Evolutionary conservation across 345 rosid species (phyloP), one percentile per base, ranked within the genome.

Genomic region (Aurinia saxatilis): DNA sequence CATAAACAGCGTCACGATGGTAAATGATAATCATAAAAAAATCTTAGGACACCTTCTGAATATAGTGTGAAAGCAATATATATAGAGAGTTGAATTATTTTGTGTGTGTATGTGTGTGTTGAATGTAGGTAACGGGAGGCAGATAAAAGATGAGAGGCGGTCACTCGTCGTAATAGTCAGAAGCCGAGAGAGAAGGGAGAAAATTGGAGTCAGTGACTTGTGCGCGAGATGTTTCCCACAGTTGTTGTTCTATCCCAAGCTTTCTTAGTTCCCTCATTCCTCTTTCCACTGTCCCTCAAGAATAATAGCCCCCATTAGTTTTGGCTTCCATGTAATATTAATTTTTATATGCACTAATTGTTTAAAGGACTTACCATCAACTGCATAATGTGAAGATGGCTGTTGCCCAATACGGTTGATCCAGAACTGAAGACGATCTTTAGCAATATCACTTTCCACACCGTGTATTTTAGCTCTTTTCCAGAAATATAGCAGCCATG

Each of bases 401-500:
- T 85, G 46, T 76, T 84, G 86, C 23, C 81, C 87, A 16, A 79
- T 68, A 7, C 75, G 79, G 63, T 82, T 72, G 49, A 85, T 83
- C 95, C 90, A 87, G 46, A 79, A 76, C 56, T 77, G 86, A 61
- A 89, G 75, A 63, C 84, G 75, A 58, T 89, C 96, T 57, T 81
- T 85, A 18, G 91, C 87, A 38, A 86, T 73, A 67, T 86, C 96
- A 61, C 80, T 83, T 75, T 89, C 95, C 42, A 86, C 79, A 8
- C 77, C 84, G 51, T 89, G 86, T 19, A 63, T 77, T 80, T 74
- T 76, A 63, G 89, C 89, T 77, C 95, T 81, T 79, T 83, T 79
- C 96, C 95, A 89, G 70, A 75, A 89, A 74, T 87, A 87, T 35
- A 87, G 60, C 49, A 87, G 64, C 95, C 97, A 90, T 50, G 95